A percentile compares a stretch with the other conserved stretches of the same genome.
Conservation (phyloP, 2,329 filamentous ascomycete species). For the Rachicladosporium sp. region DNA sequence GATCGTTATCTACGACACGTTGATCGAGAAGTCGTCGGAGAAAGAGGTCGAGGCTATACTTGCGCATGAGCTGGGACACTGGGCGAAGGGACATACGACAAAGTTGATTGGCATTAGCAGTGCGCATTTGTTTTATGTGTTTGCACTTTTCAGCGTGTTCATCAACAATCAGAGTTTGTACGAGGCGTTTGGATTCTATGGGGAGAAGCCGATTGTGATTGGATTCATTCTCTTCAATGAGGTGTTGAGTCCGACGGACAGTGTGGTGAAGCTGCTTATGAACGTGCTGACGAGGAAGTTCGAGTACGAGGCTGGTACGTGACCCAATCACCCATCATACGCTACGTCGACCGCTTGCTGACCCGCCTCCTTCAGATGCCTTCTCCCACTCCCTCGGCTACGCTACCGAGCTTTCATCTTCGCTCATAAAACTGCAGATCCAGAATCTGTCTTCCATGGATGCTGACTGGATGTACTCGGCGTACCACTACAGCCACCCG, state of each 20-base stretch:
- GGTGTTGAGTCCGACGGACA: slow-evolving; percentile 86
- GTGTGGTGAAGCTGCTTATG: slow-evolving; percentile 88
- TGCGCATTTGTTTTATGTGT: slow-evolving; percentile 93
- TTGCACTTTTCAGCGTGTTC: slow-evolving; percentile 91
- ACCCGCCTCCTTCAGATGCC: slow-evolving; percentile 40
- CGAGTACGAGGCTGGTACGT: slow-evolving; percentile 78
- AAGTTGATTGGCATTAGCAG: slow-evolving; percentile 70
- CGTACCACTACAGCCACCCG: slow-evolving; percentile 96
- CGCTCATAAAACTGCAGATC: slow-evolving; percentile 92
- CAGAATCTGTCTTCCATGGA: slow-evolving; percentile 99
- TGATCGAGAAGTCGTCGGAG: slow-evolving; percentile 87
- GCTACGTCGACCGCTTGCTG: slow-evolving; percentile 3
- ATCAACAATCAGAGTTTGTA: slow-evolving; percentile 91
- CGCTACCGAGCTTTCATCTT: slow-evolving; percentile 66
- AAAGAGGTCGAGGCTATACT: slow-evolving; percentile 91
- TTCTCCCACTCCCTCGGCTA: slow-evolving; percentile 83
- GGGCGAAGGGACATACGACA: slow-evolving; percentile 91
- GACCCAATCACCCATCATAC: not conserved
- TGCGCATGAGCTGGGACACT: slow-evolving; percentile 92
- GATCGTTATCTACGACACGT: slow-evolving; percentile 96
- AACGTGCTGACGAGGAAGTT: slow-evolving; percentile 90
- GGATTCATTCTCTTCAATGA: slow-evolving; percentile 97
- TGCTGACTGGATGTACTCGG: slow-evolving; percentile 95
- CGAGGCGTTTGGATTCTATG: slow-evolving; percentile 76
- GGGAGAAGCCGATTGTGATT: slow-evolving; percentile 80